A percentile compares a stretch with the other conserved stretches of the same genome.
Evolutionary conservation across 805 yeast species (phyloP).

Genomic region (Sporopachydermia quercuum): DNA sequence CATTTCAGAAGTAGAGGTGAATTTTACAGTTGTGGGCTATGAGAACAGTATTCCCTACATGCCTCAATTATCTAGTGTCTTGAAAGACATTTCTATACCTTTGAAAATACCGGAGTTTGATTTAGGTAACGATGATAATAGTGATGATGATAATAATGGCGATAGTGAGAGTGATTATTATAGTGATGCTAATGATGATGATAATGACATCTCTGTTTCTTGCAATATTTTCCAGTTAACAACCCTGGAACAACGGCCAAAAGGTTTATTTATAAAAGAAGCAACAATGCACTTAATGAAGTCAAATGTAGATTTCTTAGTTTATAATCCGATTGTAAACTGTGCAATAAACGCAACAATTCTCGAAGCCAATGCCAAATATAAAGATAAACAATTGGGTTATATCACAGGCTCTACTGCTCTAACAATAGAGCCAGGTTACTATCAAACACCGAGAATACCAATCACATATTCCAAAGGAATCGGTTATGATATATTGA

Average conservation of each 20-base stretch:
- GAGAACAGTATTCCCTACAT: background rate
- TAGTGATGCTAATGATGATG: background rate
- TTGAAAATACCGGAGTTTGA: background rate
- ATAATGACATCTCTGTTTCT: background rate
- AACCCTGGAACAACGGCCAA: background rate
- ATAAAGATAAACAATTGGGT: slow-evolving; percentile 2
- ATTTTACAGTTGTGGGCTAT: background rate
- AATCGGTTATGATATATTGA: background rate
- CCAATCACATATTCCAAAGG: slow-evolving; percentile 2
- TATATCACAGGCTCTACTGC: background rate
- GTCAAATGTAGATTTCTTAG: slow-evolving; percentile 1
- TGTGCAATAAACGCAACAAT: background rate
- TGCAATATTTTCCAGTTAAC: background rate
- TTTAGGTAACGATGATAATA: background rate
- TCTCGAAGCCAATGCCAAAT: background rate
- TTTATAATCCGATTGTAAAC: slow-evolving; percentile 2
- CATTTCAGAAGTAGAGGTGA: slow-evolving; percentile 1
- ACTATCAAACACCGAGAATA: background rate
- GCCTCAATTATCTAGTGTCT: slow-evolving; percentile 1
- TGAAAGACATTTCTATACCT: background rate
- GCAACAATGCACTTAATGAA: slow-evolving; percentile 1
- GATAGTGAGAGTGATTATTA: no score
- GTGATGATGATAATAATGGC: background rate
- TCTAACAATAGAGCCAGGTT: background rate
- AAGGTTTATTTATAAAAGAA: background rate